A percentile compares a stretch with the other conserved stretches of the same genome.
Conservation (phyloP, 306 rosid species). For the Adenanthera pavonina region DNA sequence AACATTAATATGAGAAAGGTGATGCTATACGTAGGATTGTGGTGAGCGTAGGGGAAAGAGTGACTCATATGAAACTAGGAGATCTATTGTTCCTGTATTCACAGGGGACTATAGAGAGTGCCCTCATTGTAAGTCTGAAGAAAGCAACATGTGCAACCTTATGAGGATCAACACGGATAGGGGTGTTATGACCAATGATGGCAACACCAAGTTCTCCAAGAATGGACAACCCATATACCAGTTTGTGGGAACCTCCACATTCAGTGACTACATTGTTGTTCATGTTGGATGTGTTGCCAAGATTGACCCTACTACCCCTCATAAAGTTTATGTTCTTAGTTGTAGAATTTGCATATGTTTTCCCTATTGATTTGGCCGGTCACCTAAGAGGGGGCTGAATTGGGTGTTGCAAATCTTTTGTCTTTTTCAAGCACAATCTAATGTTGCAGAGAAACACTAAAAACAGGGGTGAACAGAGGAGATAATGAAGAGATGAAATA, state of each 20-base stretch:
- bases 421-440: no score
- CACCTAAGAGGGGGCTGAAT: no score
- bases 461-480: no score
- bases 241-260: slow-evolving; percentile 72
- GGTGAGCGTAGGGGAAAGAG: slow-evolving; percentile 73
- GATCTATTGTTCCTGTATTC: slow-evolving; percentile 70
- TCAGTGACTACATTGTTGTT: slow-evolving; percentile 65
- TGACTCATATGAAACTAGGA: slow-evolving; percentile 57
- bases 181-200: slow-evolving; percentile 57
- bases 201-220: slow-evolving; percentile 58
- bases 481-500: no score
- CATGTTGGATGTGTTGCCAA: slow-evolving; percentile 64
- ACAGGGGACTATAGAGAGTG: slow-evolving; percentile 71
- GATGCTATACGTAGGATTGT: slow-evolving; percentile 30
- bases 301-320: slow-evolving; percentile 66
- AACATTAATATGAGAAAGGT: neutral
- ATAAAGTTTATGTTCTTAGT: slow-evolving; percentile 72
- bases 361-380: no score
- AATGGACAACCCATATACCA: slow-evolving; percentile 64
- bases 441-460: no score
- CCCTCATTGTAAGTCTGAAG: slow-evolving; percentile 61
- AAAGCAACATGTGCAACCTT: slow-evolving; percentile 76
- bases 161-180: slow-evolving; percentile 65
- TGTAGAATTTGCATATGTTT: slow-evolving; percentile 70
- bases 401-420: no score